Percentiles rank a stretch among this genome's conserved stretches.
Conservation (phyloP, 306 rosid genomes). For the Prinsepia uniflora region DNA sequence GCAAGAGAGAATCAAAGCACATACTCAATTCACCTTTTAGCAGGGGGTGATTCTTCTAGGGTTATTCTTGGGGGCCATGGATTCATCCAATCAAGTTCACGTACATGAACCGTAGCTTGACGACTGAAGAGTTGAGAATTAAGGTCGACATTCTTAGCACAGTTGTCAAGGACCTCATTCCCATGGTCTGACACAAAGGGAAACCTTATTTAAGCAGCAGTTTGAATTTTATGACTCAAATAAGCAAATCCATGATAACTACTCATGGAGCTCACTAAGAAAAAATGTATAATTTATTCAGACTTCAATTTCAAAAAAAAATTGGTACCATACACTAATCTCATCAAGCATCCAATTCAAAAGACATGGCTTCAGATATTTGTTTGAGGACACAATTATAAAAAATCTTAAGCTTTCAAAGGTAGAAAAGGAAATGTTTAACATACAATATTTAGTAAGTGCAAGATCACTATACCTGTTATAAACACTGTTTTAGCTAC, state of each 20-base stretch:
- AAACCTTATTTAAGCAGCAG: conserved; percentile 12
- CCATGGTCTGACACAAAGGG: conserved; percentile 63
- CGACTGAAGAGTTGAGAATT: conserved; percentile 48
- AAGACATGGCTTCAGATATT: background rate
- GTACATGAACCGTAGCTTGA: conserved; percentile 48
- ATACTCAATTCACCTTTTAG: conserved; percentile 42
- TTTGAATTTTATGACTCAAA: conserved; percentile 10
- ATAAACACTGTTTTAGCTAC: conserved; percentile 56
- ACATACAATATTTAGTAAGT: conserved; percentile 9
- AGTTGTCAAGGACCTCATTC: conserved; percentile 70
- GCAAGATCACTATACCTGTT: conserved; percentile 52
- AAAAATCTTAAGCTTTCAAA: background rate
- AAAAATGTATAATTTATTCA: background rate
- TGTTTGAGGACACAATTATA: background rate
- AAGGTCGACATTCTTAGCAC: conserved; percentile 64
- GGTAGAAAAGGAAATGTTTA: background rate
- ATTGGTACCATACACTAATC: background rate
- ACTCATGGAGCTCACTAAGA: background rate
- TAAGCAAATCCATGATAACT: background rate
- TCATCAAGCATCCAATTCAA: background rate
- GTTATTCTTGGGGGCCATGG: conserved; percentile 68
- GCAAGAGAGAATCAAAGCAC: conserved; percentile 1
- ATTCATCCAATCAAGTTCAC: conserved; percentile 82
- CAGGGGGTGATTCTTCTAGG: conserved; percentile 34
- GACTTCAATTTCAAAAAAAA: background rate